Base-by-base conservation (phyloP, 2,329 filamentous ascomycete genomes). In the Daldinia sp. region DNA sequence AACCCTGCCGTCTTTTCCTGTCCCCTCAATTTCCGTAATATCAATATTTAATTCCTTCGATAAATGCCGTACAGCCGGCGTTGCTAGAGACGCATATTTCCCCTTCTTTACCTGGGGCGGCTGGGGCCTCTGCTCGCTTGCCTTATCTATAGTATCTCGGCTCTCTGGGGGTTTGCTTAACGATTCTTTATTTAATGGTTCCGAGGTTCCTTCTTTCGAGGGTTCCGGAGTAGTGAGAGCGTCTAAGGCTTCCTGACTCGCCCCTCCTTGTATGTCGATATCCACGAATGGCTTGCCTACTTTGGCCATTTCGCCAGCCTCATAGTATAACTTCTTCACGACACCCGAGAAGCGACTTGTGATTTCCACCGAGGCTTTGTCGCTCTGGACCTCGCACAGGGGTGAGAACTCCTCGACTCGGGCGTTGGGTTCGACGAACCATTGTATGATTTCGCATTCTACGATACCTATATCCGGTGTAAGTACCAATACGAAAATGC, bases 391-490 rank as follows among this genome's bases (percentile, higher is more conserved):
- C 80, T 99, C 95, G 80, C 95, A 99, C 47, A 99, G 85, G 63
- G 94, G 95, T 71, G 96, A 95, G 85, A 97, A 99, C 81, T 99
- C 94, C 81, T 99, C 94, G 71, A 99, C 94, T 60, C 91, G 89
- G 32, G 95, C 95, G 61, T 94, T 94, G 50, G 96, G 93, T 79
- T 97, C 91, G 69, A 99, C 94, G 77, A 98, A 99, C 95, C 95
- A 99, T 82, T 99, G 95, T 73, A 98, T 98, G 73, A 99, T 92
- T 79, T 99, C 95, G 75, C 95, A 97, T 80, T 99, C 95, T 75
- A 95, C 94, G 73, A 98, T 99, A 57, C 95, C 95, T 95, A 71
- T 39, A 51, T n/a, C 57, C 47, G 61, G 34, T 70, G 68, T 35
- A 58, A 66, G 51, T 71, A 69, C 25, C 43, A 7, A n/a, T 25